Conservation (phyloP, 1,284 basidiomycete species). For the Clitocybe nebularis region DNA sequence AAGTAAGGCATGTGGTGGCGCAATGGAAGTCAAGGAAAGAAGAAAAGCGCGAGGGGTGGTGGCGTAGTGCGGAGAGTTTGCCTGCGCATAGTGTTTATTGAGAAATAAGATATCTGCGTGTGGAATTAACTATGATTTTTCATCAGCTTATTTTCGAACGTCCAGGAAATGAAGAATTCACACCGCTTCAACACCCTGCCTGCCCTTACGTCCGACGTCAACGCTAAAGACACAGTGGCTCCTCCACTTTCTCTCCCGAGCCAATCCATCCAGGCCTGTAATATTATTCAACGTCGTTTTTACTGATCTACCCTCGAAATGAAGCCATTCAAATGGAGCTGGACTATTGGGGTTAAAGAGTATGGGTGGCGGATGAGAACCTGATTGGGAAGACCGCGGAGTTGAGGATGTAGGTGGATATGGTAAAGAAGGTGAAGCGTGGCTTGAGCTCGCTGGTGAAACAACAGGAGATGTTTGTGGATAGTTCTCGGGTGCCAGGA, state of each 20-base stretch:
- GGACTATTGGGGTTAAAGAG: constrained; percentile 48
- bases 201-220: constrained; percentile 64
- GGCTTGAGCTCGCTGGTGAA: constrained; percentile 19
- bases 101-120: constrained; percentile 76
- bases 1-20: constrained; percentile 69
- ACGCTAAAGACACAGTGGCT: constrained; percentile 74
- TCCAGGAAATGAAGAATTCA: constrained; percentile 22
- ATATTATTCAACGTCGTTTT: constrained; percentile 76
- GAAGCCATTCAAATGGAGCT: constrained; percentile 80
- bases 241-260: constrained; percentile 76
- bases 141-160: constrained; percentile 14
- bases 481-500: constrained; percentile 77
- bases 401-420: constrained; percentile 35
- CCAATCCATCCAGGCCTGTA: constrained; percentile 70
- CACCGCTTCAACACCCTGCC: constrained; percentile 78
- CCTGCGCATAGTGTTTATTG: constrained; percentile 63
- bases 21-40: constrained; percentile 62
- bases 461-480: constrained; percentile 26
- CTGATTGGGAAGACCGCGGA: constrained; percentile 33
- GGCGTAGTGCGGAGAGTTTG: constrained; percentile 51
- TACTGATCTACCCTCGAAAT: constrained; percentile 73
- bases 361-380: constrained; percentile 27
- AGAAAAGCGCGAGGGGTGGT: constrained; percentile 69
- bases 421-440: constrained; percentile 25
- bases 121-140: constrained; percentile 51